Conservation (phyloP, 768 basidiomycete species). For the Pisolithus tinctorius region DNA sequence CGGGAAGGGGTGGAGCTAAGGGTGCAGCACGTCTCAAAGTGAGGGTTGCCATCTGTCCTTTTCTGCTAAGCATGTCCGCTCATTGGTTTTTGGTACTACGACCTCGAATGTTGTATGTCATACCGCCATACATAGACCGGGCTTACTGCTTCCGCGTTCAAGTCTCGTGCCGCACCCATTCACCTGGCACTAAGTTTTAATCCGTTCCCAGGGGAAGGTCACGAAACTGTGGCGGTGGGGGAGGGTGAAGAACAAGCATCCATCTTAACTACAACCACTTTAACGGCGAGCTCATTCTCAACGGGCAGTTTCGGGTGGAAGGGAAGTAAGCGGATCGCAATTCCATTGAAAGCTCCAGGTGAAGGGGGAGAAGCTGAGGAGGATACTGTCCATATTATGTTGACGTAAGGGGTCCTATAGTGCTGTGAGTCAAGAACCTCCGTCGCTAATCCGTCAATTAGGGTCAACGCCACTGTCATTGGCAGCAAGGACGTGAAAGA, state of each 20-base stretch:
- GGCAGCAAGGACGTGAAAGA: constrained; percentile 56
- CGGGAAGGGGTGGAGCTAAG: constrained; percentile 27
- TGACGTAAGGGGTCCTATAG: constrained; percentile 48
- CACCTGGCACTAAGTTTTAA: constrained; percentile 65
- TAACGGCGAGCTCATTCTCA: constrained; percentile 53
- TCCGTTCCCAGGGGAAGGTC: constrained; percentile 37
- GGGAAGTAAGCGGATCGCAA: constrained; percentile 56
- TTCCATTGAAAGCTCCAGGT: constrained; percentile 48
- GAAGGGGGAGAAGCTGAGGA: constrained; percentile 43
- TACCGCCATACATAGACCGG: constrained; percentile 28
- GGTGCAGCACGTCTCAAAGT: constrained; percentile 44
- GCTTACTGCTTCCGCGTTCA: constrained; percentile 48
- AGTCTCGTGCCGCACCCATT: constrained; percentile 59
- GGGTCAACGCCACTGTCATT: constrained; percentile 71
- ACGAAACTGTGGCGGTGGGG: constrained; percentile 25
- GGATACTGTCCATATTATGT: constrained; percentile 65
- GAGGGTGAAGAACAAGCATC: constrained; percentile 46
- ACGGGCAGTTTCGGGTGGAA: constrained; percentile 88
- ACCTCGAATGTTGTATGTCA: background rate
- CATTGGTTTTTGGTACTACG: background rate
- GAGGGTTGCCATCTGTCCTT: constrained; percentile 6
- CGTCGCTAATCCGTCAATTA: constrained; percentile 19
- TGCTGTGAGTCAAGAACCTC: background rate
- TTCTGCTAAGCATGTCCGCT: background rate
- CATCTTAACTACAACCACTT: constrained; percentile 47